Evolutionary conservation across 257 asterid genomes (phyloP).

Genomic region (Eucommia ulmoides): DNA sequence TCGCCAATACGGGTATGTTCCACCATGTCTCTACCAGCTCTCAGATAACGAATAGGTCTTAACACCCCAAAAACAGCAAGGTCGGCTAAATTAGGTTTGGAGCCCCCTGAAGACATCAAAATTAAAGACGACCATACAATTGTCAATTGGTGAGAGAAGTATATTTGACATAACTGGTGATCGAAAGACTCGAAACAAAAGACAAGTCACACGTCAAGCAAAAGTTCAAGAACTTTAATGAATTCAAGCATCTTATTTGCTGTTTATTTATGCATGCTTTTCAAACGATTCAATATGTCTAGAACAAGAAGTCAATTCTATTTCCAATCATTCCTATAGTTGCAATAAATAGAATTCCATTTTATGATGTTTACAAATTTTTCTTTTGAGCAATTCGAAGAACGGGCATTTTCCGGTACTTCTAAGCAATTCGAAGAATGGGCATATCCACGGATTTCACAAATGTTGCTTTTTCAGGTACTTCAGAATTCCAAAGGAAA

Average conservation of each 20-base stretch:
- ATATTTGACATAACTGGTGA: neutral
- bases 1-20: neutral
- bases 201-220: neutral
- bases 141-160: neutral
- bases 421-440: too few relatives aligned
- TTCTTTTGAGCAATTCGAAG: neutral
- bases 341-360: too few relatives aligned
- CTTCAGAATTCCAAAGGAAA: too few relatives aligned
- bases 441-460: too few relatives aligned
- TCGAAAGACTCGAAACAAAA: neutral
- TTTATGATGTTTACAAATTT: too few relatives aligned
- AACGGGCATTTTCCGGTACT: neutral
- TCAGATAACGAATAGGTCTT: neutral
- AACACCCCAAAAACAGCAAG: constrained; percentile 2
- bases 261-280: neutral
- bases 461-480: too few relatives aligned
- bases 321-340: too few relatives aligned
- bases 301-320: neutral
- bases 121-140: neutral
- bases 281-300: neutral
- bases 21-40: neutral
- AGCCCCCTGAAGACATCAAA: neutral
- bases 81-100: neutral
- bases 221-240: neutral
- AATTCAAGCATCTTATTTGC: neutral